A percentile compares a stretch with the other conserved stretches of the same genome.
Conservation (phyloP, 169 alveolate species). For the Hammondia hammondi region DNA sequence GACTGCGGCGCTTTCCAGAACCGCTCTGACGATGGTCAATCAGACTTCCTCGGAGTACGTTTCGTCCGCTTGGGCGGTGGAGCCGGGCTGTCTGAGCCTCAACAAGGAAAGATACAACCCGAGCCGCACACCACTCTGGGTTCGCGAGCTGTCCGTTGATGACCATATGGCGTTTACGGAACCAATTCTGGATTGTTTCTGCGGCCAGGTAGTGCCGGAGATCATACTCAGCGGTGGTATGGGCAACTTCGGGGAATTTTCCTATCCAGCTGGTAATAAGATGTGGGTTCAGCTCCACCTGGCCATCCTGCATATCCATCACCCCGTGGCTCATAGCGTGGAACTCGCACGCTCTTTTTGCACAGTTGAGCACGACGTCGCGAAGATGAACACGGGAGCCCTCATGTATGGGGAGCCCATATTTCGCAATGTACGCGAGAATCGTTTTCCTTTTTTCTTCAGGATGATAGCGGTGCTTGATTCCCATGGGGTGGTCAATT, state of each 20-base stretch:
- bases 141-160: conserved; percentile 3
- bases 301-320: conserved; percentile 33
- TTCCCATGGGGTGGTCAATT: conserved; percentile 52
- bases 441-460: background rate
- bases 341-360: conserved; percentile 69
- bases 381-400: conserved; percentile 56
- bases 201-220: conserved; percentile 61
- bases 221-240: background rate
- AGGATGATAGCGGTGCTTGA: conserved; percentile 33
- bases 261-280: conserved; percentile 58
- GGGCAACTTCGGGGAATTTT: conserved; percentile 41
- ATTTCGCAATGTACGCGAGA: conserved; percentile 46
- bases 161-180: conserved; percentile 29
- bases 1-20: background rate
- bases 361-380: conserved; percentile 54
- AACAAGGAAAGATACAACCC: background rate
- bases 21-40: background rate
- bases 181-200: conserved; percentile 44
- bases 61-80: conserved; percentile 25
- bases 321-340: conserved; percentile 62
- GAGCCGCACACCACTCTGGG: conserved; percentile 30
- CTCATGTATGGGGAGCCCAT: conserved; percentile 54
- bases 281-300: conserved; percentile 61
- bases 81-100: background rate
- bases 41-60: background rate